Conservation (phyloP, 2,329 filamentous ascomycete species). For the Apiospora hydei region DNA sequence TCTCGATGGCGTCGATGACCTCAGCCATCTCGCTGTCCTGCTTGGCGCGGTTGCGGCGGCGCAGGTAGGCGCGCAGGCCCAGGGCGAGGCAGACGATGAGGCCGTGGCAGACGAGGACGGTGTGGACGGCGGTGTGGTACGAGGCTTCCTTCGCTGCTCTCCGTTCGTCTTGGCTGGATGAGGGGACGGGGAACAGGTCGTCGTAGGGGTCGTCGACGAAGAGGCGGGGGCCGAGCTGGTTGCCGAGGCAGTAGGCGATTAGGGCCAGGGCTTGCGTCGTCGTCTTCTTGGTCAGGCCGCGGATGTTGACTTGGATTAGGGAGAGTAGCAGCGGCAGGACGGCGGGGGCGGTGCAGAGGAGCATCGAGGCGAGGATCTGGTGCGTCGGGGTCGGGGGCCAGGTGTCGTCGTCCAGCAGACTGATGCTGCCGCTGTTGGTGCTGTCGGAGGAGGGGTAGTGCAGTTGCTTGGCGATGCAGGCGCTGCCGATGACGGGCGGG, state of each 20-base stretch:
- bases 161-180: background rate
- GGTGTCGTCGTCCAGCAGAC: slow-evolving; percentile 31
- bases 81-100: slow-evolving; percentile 54
- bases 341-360: slow-evolving; percentile 60
- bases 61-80: slow-evolving; percentile 55
- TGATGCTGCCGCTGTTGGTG: background rate
- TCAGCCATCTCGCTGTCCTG: slow-evolving; percentile 49
- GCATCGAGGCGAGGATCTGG: slow-evolving; percentile 64
- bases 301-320: slow-evolving; percentile 62
- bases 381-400: slow-evolving; percentile 47
- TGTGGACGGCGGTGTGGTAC: slow-evolving; percentile 61
- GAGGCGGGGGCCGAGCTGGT: slow-evolving; percentile 63
- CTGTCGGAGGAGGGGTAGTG: background rate
- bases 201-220: slow-evolving; percentile 47
- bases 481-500: slow-evolving; percentile 60
- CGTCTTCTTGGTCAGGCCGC: slow-evolving; percentile 68
- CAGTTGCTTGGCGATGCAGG: slow-evolving; percentile 55
- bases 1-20: slow-evolving; percentile 52
- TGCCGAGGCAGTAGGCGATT: slow-evolving; percentile 62
- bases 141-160: slow-evolving; percentile 51
- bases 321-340: slow-evolving; percentile 63
- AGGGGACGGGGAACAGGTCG: background rate
- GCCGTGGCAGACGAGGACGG: slow-evolving; percentile 64
- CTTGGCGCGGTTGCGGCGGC: slow-evolving; percentile 68
- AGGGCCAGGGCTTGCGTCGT: slow-evolving; percentile 64